Percentiles rank a stretch among this genome's conserved stretches.
Conservation (phyloP, 2,329 filamentous ascomycete genomes). For the Albophoma yamanashiensis region DNA sequence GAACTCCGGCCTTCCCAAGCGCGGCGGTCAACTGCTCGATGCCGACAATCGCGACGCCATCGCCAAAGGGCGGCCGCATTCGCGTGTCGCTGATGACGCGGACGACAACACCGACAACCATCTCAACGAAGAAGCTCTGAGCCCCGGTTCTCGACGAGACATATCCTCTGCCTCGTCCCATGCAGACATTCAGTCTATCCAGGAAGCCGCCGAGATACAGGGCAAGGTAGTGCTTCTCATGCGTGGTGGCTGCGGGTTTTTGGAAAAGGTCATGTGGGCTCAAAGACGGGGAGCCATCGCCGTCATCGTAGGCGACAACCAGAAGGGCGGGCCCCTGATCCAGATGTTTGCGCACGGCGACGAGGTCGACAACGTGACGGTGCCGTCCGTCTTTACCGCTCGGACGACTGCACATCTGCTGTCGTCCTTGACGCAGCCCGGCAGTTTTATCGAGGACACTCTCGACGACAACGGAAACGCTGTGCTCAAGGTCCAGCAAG, state of each 20-base stretch:
- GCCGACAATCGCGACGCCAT: slow-evolving; percentile 13
- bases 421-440: slow-evolving; percentile 71
- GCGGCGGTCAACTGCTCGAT: slow-evolving; percentile 13
- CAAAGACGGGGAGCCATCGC: slow-evolving; percentile 82
- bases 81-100: slow-evolving; percentile 11
- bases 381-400: slow-evolving; percentile 90
- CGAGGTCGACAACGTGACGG: slow-evolving; percentile 79
- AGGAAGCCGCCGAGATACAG: slow-evolving; percentile 84
- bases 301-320: slow-evolving; percentile 88
- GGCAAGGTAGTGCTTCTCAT: slow-evolving; percentile 89
- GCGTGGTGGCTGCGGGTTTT: slow-evolving; percentile 87
- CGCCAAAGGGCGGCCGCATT: slow-evolving; percentile 4
- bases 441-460: slow-evolving; percentile 49
- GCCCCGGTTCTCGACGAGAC: slow-evolving; percentile 21
- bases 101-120: slow-evolving; percentile 81
- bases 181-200: slow-evolving; percentile 83
- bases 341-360: slow-evolving; percentile 99
- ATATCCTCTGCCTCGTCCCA: slow-evolving; percentile 39
- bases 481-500: slow-evolving; percentile 40
- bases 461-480: slow-evolving; percentile 50
- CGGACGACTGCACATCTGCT: slow-evolving; percentile 89
- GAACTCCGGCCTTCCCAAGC: slow-evolving; percentile 7
- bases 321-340: slow-evolving; percentile 76
- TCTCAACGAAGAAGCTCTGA: slow-evolving; percentile 46
- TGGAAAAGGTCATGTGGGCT: slow-evolving; percentile 96